Base-by-base conservation (phyloP, 768 basidiomycete species). In the Exsudoporus frostii region DNA sequence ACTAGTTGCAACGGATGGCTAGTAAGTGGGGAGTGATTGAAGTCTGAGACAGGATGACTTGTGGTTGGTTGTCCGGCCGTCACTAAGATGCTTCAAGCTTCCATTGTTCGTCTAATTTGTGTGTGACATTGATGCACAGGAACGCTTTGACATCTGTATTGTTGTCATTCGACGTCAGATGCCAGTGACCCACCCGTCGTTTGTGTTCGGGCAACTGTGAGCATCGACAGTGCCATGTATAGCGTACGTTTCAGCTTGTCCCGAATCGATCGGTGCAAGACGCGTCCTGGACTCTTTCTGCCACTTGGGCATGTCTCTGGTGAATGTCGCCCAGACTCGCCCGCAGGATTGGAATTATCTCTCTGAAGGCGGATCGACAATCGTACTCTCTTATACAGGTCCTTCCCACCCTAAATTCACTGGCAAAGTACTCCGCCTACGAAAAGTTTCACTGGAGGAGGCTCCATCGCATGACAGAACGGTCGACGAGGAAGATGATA, bases 331-430 rank as follows among this genome's bases (percentile, higher is more conserved):
- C 15, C 48, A 68, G 43, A 76, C 62, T 29, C 63, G 58, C n/a
- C 75, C 75, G 1, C 50, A 45, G 11, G 74, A 90, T 67, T 98
- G 95, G 94, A 72, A 66, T 56, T 98, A 98, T 65, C 73, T 92
- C 20, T 86, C 92, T 0, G 96, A 98, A 74, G 96, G 96, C n/a
- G 92, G 90, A 19, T 88, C 92, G 19, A 88, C 91, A 7, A 82
- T 92, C 59, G 92, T 98, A 15, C 91, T 94, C 69, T 83, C 89
- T 8, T 96, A 95, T 65, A 59, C 63, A 10, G 91, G 93, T 0
- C 75, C 80, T 19, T 45, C 65, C 7, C 68, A 81, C 57, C 67
- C 78, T 2, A 52, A 67, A 8, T 87, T 86, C 65, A 69, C 78
- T 46, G 82, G 82, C 10, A 90, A 74, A 37, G 87, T 90, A 1